phyloP scores from a whole-genome alignment of 306 rosid species.

The Clitoria ternatea region DNA sequence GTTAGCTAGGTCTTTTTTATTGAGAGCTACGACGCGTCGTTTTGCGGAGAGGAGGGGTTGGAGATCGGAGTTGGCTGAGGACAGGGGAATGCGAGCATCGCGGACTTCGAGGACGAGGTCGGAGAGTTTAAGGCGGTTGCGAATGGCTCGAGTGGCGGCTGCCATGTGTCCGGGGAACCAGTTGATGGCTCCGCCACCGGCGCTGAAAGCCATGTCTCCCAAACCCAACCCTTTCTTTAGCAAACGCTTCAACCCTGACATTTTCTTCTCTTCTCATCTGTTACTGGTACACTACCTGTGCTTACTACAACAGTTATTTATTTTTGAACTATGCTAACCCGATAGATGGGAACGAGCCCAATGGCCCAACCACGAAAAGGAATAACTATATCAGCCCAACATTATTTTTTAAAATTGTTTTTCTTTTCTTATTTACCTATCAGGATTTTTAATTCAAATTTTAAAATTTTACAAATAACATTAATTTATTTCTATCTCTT shows the following conservation, averaged over 20 bases:
- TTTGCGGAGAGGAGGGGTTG: slow-evolving; percentile 61
- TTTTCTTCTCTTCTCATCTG: not conserved
- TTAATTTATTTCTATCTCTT: no score
- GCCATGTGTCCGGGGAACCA: slow-evolving; percentile 99
- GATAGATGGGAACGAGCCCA: no score
- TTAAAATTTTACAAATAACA: no score
- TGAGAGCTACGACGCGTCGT: slow-evolving; percentile 74
- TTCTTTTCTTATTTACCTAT: no score
- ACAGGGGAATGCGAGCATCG: slow-evolving; percentile 79
- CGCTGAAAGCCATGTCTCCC: slow-evolving; percentile 74
- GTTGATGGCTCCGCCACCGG: slow-evolving; percentile 68
- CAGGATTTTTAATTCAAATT: no score
- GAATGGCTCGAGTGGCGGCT: slow-evolving; percentile 78
- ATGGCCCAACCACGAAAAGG: no score
- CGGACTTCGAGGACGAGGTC: slow-evolving; percentile 85
- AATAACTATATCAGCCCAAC: no score
- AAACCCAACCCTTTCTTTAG: slow-evolving; percentile 63
- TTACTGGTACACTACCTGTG: no score
- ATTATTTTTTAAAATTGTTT: no score
- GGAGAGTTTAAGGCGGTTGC: slow-evolving; percentile 67
- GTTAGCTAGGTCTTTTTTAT: slow-evolving; percentile 84
- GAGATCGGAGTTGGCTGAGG: slow-evolving; percentile 71
- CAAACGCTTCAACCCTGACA: slow-evolving; percentile 45
- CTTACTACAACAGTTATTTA: no score
- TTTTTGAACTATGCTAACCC: no score